Percentiles rank a stretch among this genome's conserved stretches.
These are phyloP conservation scores for Aspergillus heteromorphus DNA, from an alignment of 495 filamentous ascomycete genomes.

Conservation along the genomic window DNA sequence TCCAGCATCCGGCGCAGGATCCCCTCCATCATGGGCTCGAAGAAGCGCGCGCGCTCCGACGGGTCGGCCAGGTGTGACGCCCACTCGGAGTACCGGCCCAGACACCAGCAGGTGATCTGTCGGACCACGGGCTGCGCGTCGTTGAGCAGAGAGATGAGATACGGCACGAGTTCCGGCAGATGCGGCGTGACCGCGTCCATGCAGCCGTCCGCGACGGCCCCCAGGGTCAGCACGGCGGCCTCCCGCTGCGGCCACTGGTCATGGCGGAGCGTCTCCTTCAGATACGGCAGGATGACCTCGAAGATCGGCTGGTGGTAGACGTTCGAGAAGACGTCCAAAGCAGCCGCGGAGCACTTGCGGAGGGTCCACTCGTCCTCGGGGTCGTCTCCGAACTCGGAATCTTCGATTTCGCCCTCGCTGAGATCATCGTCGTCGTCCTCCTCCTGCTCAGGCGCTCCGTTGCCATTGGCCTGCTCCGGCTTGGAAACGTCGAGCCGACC, in stretches of 20 bases:
- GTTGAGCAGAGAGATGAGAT: constrained; percentile 79
- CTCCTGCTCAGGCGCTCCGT: constrained; percentile 29
- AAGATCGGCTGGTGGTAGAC: constrained; percentile 88
- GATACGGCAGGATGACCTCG: constrained; percentile 82
- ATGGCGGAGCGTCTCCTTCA: constrained; percentile 84
- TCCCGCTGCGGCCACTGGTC: constrained; percentile 89
- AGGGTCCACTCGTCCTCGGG: constrained; percentile 95
- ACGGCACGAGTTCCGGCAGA: constrained; percentile 84
- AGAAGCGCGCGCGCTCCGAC: constrained; percentile 65
- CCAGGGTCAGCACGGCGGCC: constrained; percentile 89
- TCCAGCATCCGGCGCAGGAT: constrained; percentile 93
- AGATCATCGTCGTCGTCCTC: constrained; percentile 64
- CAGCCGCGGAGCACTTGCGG: constrained; percentile 94
- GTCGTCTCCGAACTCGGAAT: constrained; percentile 65
- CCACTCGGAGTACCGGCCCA: constrained; percentile 92
- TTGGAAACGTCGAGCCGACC: constrained; percentile 44
- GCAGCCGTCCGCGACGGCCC: constrained; percentile 93
- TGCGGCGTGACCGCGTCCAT: constrained; percentile 85
- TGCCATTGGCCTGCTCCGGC: constrained; percentile 47
- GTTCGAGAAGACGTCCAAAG: constrained; percentile 87
- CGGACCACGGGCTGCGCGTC: constrained; percentile 89
- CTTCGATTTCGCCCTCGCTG: constrained; percentile 85
- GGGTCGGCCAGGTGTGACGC: constrained; percentile 68
- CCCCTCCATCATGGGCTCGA: constrained; percentile 97
- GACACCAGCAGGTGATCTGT: constrained; percentile 96